Conservation (phyloP, 2,329 filamentous ascomycete genomes). For the Grosmannia penicillata region DNA sequence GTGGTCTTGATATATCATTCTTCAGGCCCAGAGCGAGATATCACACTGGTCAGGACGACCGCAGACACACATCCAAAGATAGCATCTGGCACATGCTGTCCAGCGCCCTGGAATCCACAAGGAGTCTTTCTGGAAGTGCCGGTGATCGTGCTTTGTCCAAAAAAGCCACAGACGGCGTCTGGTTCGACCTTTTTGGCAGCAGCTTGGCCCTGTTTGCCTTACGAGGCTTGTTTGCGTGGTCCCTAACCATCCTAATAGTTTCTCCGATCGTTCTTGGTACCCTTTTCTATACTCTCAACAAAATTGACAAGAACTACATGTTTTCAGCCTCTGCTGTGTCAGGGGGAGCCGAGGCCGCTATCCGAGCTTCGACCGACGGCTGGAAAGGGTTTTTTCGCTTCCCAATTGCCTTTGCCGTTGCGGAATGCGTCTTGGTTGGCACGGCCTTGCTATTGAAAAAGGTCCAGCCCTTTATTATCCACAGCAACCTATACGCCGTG, state of each 20-base stretch:
- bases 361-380: slow-evolving; percentile 54
- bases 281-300: slow-evolving; percentile 53
- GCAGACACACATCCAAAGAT: slow-evolving; percentile 54
- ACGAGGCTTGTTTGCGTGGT: slow-evolving; percentile 75
- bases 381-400: slow-evolving; percentile 75
- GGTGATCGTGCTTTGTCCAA: slow-evolving; percentile 50
- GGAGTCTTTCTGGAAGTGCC: slow-evolving; percentile 53
- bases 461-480: slow-evolving; percentile 79
- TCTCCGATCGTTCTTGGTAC: slow-evolving; percentile 59
- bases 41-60: slow-evolving; percentile 81
- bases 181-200: slow-evolving; percentile 84
- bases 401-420: slow-evolving; percentile 56
- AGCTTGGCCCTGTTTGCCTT: slow-evolving; percentile 66
- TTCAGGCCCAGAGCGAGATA: slow-evolving; percentile 75
- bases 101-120: slow-evolving; percentile 59
- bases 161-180: slow-evolving; percentile 58
- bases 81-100: slow-evolving; percentile 94
- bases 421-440: slow-evolving; percentile 54
- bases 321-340: slow-evolving; percentile 46
- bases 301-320: slow-evolving; percentile 73
- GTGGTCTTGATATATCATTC: slow-evolving; percentile 86
- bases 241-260: slow-evolving; percentile 66
- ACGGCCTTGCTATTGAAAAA: slow-evolving; percentile 64
- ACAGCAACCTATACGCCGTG: slow-evolving; percentile 75
- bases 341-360: slow-evolving; percentile 40